phyloP scores from a whole-genome alignment of 202 grass and related monocot genomes.

The Dendrocalamus latiflorus region DNA sequence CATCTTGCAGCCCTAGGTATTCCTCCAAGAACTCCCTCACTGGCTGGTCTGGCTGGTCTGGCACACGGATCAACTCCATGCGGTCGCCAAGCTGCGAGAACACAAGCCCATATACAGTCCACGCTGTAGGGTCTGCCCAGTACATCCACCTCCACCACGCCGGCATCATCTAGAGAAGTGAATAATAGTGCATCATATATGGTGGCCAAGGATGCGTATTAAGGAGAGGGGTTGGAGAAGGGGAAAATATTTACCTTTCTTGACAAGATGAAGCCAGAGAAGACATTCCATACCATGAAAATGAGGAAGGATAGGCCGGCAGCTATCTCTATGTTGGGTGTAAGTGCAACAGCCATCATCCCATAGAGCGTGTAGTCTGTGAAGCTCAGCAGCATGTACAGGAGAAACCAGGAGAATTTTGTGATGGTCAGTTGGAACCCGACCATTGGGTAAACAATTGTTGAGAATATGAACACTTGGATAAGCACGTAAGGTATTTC shows the following conservation, averaged over 20 bases:
- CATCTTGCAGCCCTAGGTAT: slow-evolving; percentile 38
- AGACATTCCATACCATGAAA: no score
- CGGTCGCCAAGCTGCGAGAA: slow-evolving; percentile 43
- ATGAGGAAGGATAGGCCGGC: no score
- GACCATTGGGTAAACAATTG: no score
- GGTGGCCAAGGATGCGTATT: no score
- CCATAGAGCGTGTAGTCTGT: no score
- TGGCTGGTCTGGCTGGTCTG: not conserved
- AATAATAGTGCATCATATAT: not conserved
- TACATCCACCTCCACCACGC: slow-evolving; percentile 63
- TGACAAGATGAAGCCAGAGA: not conserved
- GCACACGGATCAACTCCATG: slow-evolving; percentile 26
- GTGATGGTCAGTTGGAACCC: no score
- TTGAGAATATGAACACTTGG: slow-evolving; percentile 41
- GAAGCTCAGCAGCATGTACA: no score
- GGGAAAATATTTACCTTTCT: no score
- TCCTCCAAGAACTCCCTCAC: slow-evolving; percentile 39
- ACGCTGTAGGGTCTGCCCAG: slow-evolving; percentile 56
- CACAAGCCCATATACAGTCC: slow-evolving; percentile 50
- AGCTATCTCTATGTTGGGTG: no score
- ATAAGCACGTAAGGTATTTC: slow-evolving; percentile 49
- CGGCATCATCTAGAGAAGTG: slow-evolving; percentile 50
- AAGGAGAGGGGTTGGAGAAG: no score
- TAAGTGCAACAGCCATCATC: no score
- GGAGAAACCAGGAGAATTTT: no score